Percentiles rank a stretch among this genome's conserved stretches.
phyloP scores from a whole-genome alignment of 768 basidiomycete genomes.

The Hygrocybe coccinea region DNA sequence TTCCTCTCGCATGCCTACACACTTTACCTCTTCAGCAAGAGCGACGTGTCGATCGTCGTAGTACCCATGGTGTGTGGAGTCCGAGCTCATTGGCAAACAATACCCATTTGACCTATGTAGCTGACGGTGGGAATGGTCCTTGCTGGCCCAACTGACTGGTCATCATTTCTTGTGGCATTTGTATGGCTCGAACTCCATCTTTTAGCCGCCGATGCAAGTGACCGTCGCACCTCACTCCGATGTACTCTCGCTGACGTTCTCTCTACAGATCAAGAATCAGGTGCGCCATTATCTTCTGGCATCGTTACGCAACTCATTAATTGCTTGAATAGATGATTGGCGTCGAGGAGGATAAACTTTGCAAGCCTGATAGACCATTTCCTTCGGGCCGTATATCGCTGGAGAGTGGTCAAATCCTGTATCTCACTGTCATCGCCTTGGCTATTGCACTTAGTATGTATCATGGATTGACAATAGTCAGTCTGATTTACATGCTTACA shows the following conservation, averaged over 20 bases:
- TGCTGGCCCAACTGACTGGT: slow-evolving; percentile 6
- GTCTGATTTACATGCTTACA: slow-evolving; percentile 15
- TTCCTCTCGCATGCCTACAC: slow-evolving; percentile 1
- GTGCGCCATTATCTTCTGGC: not conserved
- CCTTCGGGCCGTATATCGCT: slow-evolving; percentile 17
- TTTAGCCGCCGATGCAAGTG: slow-evolving; percentile 15
- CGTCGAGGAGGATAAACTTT: slow-evolving; percentile 19
- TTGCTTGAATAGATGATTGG: slow-evolving; percentile 11
- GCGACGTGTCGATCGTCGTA: not conserved
- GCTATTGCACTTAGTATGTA: slow-evolving; percentile 12
- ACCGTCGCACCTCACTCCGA: not conserved
- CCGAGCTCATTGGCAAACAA: not conserved
- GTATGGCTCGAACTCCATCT: slow-evolving; percentile 14
- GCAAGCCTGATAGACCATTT: slow-evolving; percentile 20
- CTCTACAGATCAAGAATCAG: slow-evolving; percentile 16
- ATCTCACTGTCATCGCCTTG: slow-evolving; percentile 8
- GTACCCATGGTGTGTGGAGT: not conserved
- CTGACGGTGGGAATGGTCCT: slow-evolving; percentile 17
- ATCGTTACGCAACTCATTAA: not conserved
- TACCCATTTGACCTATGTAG: not conserved
- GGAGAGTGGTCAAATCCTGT: slow-evolving; percentile 11
- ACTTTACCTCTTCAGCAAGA: slow-evolving; percentile 1
- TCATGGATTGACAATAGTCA: slow-evolving; percentile 11
- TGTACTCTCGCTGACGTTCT: not conserved
- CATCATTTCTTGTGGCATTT: slow-evolving; percentile 10